A percentile compares a stretch with the other conserved stretches of the same genome.
Conservation (phyloP, 2,329 filamentous ascomycete species). For the Cladophialophora exuberans region DNA sequence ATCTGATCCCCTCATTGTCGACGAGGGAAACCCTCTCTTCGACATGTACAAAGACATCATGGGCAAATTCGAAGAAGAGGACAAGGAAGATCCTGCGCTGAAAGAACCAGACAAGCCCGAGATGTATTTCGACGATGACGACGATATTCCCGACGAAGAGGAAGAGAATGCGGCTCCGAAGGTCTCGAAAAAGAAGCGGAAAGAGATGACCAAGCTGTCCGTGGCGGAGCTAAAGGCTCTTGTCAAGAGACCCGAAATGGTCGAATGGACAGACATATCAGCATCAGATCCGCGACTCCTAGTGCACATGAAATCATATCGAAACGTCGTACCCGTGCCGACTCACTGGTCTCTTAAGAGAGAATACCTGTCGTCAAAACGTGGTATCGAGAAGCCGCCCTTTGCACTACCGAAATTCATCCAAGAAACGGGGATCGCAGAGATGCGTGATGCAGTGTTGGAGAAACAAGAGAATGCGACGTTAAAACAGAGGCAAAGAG, state of each 20-base stretch:
- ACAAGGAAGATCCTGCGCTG: conserved; percentile 65
- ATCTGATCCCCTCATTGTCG: conserved; percentile 49
- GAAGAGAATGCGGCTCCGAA: conserved; percentile 72
- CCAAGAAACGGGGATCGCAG: conserved; percentile 92
- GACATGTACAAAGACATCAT: conserved; percentile 84
- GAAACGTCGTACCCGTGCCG: conserved; percentile 94
- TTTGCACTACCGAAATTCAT: conserved; percentile 96
- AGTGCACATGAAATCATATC: conserved; percentile 91
- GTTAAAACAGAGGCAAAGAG: conserved; percentile 92
- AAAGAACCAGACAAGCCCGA: conserved; percentile 79
- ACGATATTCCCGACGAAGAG: conserved; percentile 83
- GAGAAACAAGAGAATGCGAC: conserved; percentile 93
- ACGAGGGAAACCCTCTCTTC: conserved; percentile 75
- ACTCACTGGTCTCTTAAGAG: conserved; percentile 94
- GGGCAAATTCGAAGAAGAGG: conserved; percentile 71
- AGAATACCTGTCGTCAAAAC: conserved; percentile 95
- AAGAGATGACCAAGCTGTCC: conserved; percentile 87
- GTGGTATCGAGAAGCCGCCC: conserved; percentile 92
- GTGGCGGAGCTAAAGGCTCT: conserved; percentile 94
- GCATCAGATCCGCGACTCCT: conserved; percentile 86
- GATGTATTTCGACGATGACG: conserved; percentile 79
- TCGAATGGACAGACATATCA: conserved; percentile 96
- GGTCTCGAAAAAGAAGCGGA: conserved; percentile 92
- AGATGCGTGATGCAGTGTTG: conserved; percentile 95
- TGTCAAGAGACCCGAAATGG: conserved; percentile 87